Percentiles rank a stretch among this genome's conserved stretches.
These are phyloP conservation scores for Prototheca cutis DNA, from an alignment of 163 green algal species.

Conservation along the genomic window DNA sequence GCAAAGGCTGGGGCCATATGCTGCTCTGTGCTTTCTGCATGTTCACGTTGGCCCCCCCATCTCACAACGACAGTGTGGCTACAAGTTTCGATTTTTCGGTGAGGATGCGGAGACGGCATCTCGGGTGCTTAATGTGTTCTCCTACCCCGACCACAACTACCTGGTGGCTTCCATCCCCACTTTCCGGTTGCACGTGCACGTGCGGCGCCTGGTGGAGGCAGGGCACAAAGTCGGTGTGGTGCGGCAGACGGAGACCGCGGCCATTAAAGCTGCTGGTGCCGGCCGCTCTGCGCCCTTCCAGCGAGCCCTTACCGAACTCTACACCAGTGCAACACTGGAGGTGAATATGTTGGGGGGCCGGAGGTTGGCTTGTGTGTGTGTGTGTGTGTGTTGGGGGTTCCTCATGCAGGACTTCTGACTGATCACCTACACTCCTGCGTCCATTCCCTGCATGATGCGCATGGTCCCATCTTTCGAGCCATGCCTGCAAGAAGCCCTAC, in stretches of 20 bases:
- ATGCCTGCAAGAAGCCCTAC: too few species aligned
- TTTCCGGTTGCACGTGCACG: constrained; percentile 67
- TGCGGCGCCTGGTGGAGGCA: constrained; percentile 66
- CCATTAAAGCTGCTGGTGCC: constrained; percentile 59
- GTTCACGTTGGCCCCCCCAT: too few species aligned
- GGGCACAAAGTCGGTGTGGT: constrained; percentile 73
- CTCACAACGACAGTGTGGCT: constrained; percentile 65
- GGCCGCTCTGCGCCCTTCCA: constrained; percentile 48
- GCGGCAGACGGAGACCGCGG: constrained; percentile 67
- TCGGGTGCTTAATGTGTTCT: constrained; percentile 14
- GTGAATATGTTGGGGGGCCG: constrained; percentile 16
- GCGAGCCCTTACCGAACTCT: constrained; percentile 65
- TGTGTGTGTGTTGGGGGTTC: background rate
- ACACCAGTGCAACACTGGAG: constrained; percentile 81
- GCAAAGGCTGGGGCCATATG: too few species aligned
- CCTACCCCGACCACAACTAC: constrained; percentile 15
- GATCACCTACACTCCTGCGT: too few species aligned
- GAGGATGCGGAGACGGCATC: constrained; percentile 61
- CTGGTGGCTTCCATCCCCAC: constrained; percentile 59
- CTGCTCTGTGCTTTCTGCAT: too few species aligned
- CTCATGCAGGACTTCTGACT: too few species aligned
- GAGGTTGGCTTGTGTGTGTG: background rate
- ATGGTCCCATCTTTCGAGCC: too few species aligned
- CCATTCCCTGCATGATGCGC: too few species aligned
- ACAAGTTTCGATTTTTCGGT: constrained; percentile 80